Base-by-base conservation (phyloP, 2,329 filamentous ascomycete species). In the Pestalotiopsis sp. region DNA sequence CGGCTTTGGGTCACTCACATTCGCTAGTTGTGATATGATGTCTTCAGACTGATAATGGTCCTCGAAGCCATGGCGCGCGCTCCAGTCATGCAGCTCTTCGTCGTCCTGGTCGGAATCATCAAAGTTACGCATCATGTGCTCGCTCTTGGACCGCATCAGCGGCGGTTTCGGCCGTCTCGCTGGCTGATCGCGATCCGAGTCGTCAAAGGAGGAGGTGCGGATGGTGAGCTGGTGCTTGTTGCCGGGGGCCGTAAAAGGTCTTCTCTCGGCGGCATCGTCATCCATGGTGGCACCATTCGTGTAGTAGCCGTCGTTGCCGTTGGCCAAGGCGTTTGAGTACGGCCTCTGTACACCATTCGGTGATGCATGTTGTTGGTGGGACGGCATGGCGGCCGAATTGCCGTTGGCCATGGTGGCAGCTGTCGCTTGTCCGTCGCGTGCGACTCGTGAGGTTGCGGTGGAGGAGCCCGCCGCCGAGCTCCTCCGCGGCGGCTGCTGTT, bases 41-140 rank as follows among this genome's bases (percentile, higher is more conserved):
- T 97, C 94, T 73, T 94, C 93, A 4, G 93, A 97, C 77, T 94
- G 92, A 78, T 97, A 94, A 80, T 97, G 94, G 74, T 95, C 92
- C 77, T 97, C 94, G 84, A 96, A 98, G 62, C 95, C 95, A 82
- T 98, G 95, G 63, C 95, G 89, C 79, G 86, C 86, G 7, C 87
- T 87, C 85, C 86, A 87, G 72, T 86, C 84, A 58, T 82, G 80
- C 39, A 84, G 79, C 57, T 86, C 84, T 3, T 86, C 84, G 14
- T 85, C 83, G 36, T 77, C 74, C 64, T 79, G 76, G 57, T 84
- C 83, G 57, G 79, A 77, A 27, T 82, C 80, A 49, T 81, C 77
- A 67, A 75, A 77, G 59, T 41, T 62, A 31, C 82, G 83, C 58
- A 82, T 78, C 36, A 79, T 82, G 73, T 83, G 85, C 72, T 90